Evolutionary conservation across 1,284 basidiomycete species (phyloP), one percentile per base, ranked within the genome.

Genomic region (Agaricales sp.): DNA sequence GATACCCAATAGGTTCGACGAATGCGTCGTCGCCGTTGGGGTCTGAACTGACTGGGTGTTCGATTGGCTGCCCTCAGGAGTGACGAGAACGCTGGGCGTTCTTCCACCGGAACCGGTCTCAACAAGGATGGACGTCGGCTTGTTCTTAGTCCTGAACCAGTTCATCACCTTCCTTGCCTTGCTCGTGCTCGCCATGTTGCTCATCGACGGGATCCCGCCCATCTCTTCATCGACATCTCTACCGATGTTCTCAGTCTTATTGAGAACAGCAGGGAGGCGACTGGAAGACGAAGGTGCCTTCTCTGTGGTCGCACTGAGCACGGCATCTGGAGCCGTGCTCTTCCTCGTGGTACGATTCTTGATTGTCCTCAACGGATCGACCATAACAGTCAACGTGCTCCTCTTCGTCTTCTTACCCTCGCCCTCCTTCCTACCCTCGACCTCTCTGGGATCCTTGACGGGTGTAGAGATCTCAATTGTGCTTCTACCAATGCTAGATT

Each of bases 361-460:
- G 54, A 82, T 77, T 2, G 69, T 72, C 47, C 77, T 76, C 56
- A 89, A 68, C 3, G 86, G 85, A 56, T 88, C 86, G 2, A 88
- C 84, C 76, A 91, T 87, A 44, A 90, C 77, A 0, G 84, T 89
- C 50, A 92, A 69, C 1, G 89, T 91, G 63, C 87, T 90, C 54
- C 87, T 68, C 59, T 83, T 72, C 61, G 67, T 71, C 70, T 82
- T 81, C 73, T 76, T 79, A 54, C 61, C 62, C 22, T 63, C 59
- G 25, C 59, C 57, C 47, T 6, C 37, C 12, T 60, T 59, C 30
- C 62, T 61, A 50, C 62, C 50, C 44, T 50, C 51, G 13, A 50
- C 51, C 22, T 26, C 25, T 26, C 25, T 35, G 23, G 37, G 49
- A 38, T 52, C 56, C 37, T 37, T 52, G 21, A 43, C 48, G 43